Evolutionary conservation across 768 basidiomycete genomes (phyloP), one percentile per base, ranked within the genome.

Genomic region (Coprinopsis marcescibilis): DNA sequence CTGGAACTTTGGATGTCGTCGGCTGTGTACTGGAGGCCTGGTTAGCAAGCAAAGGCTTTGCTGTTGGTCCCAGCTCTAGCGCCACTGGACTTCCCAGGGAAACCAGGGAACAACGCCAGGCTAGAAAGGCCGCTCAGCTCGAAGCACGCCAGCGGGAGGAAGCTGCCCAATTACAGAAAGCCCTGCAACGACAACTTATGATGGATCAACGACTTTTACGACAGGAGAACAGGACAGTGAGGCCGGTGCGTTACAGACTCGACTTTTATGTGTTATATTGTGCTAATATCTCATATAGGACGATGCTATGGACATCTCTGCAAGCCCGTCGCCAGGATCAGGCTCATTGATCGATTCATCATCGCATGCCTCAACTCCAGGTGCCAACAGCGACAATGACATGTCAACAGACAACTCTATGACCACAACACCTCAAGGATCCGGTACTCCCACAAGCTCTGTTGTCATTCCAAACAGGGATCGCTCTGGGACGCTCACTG

Each of bases 11-110:
- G 21, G 89, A 94, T 53, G 89, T 96, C 3, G 93, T 96, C 1
- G 92, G 91, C 4, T 90, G 89, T 52, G 87, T 97, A 19, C 75
- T 97, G 17, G 92, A 95, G 67, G 87, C 89, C 13, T 97, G 93
- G 91, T 65, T 96, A 23, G 85, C 85, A 4, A 82, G 83, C 54
- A 86, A 87, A 59, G 92, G 91, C 0, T 88, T 96, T 59, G 83
- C 88, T 0, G 82, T 93, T 19, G 85, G 84, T 14, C 87, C 91
- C 3, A 85, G 83, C 55, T 72, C 83, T 0, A 81, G 85, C 44
- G 87, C 85, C 0, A 85, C 80, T 2, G 86, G 86, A 1, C 63
- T 81, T 50, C 83, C 83, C 12, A 67, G 86, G 43, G 89, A 91
- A 65, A 78, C 81, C 21, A 71, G 82, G 50, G 87, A 90, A 59